Evolutionary conservation across 352 stramenopile species (phyloP), one percentile per base, ranked within the genome.

Genomic region (Thalassiosira livingstoniorum): DNA sequence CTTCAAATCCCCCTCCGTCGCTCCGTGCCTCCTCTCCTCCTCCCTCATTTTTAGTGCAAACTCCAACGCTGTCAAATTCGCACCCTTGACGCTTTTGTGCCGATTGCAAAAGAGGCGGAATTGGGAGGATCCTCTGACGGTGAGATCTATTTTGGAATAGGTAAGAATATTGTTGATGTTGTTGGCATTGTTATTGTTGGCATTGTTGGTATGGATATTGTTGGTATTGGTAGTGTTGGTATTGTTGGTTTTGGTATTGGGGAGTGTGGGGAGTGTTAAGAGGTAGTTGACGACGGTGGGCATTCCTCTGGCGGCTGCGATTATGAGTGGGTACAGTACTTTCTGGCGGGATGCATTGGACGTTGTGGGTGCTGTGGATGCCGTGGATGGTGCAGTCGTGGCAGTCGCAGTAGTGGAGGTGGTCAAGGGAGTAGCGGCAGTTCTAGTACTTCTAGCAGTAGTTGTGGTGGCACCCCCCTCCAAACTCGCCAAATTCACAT

Each of bases 301-400:
- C 87, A 94, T 93, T 31, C 75, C 90, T 39, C 90, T 80, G 43
- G 85, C 87, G 11, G 90, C 78, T 34, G 87, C 86, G 51, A 93
- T 90, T 70, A 87, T 87, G 15, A 94, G 80, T 37, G 86, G 72
- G 62, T 86, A 86, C 31, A 86, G 47, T 54, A 82, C 65, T 68
- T 21, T 70, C 4, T n/a, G n/a, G n/a, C n/a, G n/a, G n/a, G n/a
- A n/a, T n/a, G n/a, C n/a, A n/a, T n/a, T n/a, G n/a, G n/a, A n/a
- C n/a, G n/a, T n/a, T n/a, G n/a, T n/a, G n/a, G n/a, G n/a, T n/a
- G 69, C 78, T 39, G 51, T 58, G 27, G 65, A 73, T 21, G 62
- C 71, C 42, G 68, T 61, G 42, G 45, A 66, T 21, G 69, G 80
- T 11, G 39, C 54, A 43, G 45, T 45, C 29, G 45, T 61, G 15